These are phyloP conservation scores for Protea cynaroides DNA, from an alignment of 164 flowering plant species.

Conservation along the genomic window DNA sequence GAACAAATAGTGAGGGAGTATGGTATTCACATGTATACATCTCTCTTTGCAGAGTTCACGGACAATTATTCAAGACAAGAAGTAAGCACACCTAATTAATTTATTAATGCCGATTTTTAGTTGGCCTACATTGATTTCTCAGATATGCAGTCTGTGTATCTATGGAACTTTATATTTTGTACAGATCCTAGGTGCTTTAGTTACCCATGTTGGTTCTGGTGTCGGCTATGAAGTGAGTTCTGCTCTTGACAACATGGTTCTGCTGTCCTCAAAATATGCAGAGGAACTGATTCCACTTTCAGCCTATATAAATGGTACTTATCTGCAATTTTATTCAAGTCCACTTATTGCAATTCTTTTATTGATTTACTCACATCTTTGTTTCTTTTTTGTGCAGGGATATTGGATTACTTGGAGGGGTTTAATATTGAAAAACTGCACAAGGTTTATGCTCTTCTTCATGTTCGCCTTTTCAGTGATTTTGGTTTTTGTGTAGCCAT, in stretches of 20 bases:
- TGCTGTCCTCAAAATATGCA: slow-evolving; percentile 51
- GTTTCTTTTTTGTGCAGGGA: slow-evolving; percentile 33
- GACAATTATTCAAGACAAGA: slow-evolving; percentile 71
- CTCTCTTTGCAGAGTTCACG: slow-evolving; percentile 54
- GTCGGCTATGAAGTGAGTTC: slow-evolving; percentile 59
- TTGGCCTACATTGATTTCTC: not conserved
- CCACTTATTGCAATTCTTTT: not conserved
- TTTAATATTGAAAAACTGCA: slow-evolving; percentile 54
- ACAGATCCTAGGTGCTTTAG: slow-evolving; percentile 72
- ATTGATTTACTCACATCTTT: not conserved
- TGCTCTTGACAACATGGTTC: slow-evolving; percentile 60
- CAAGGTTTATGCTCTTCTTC: slow-evolving; percentile 30
- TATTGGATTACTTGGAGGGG: slow-evolving; percentile 81
- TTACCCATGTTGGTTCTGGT: slow-evolving; percentile 79
- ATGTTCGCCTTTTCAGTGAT: not conserved
- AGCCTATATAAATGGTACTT: slow-evolving; percentile 60
- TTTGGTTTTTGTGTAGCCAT: not conserved
- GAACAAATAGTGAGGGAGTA: slow-evolving; percentile 59
- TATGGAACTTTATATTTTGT: slow-evolving; percentile 1
- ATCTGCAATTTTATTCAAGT: not conserved
- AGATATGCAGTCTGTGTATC: not conserved
- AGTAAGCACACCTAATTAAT: slow-evolving; percentile 30
- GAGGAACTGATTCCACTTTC: slow-evolving; percentile 55
- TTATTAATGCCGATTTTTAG: not conserved
- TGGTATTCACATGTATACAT: slow-evolving; percentile 49